Conservation (phyloP, 2,329 filamentous ascomycete genomes). For the Cladosporium sp. region DNA sequence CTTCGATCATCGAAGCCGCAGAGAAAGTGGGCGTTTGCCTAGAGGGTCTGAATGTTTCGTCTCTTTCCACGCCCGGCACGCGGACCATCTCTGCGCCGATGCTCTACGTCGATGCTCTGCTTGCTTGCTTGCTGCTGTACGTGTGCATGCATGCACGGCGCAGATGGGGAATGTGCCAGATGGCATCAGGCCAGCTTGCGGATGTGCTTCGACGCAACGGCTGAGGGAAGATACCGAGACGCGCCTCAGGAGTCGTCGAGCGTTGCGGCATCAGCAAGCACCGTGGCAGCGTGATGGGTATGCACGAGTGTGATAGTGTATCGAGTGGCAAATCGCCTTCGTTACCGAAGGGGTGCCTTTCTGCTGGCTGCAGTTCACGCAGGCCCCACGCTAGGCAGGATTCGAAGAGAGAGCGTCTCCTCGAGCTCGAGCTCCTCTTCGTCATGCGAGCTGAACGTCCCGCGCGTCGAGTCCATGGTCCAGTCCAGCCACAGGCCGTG, state of each 20-base stretch:
- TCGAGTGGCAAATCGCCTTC: not conserved
- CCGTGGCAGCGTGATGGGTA: not conserved
- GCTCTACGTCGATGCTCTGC: not conserved
- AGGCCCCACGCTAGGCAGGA: not conserved
- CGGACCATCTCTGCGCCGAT: not conserved
- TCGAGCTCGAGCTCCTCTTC: not conserved
- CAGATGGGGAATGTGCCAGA: not conserved
- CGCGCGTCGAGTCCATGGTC: not conserved
- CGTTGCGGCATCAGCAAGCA: not conserved
- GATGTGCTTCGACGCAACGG: not conserved
- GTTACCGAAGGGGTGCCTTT: not conserved
- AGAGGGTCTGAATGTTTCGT: not conserved
- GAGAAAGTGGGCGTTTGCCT: constrained; percentile 3
- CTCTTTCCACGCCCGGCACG: not conserved
- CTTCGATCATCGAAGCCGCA: constrained; percentile 7
- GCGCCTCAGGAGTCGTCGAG: not conserved
- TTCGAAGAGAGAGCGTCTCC: not conserved
- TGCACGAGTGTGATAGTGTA: not conserved
- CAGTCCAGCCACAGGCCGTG: not conserved
- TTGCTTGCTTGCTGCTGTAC: not conserved
- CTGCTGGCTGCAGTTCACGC: not conserved
- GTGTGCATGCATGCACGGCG: not conserved
- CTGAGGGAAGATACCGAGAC: not conserved
- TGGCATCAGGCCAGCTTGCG: not conserved
- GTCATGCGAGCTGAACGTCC: no score